Percentiles rank a stretch among this genome's conserved stretches.
These are phyloP conservation scores for Fusarium transvaalense DNA, from an alignment of 2,329 filamentous ascomycete species.

Conservation along the genomic window DNA sequence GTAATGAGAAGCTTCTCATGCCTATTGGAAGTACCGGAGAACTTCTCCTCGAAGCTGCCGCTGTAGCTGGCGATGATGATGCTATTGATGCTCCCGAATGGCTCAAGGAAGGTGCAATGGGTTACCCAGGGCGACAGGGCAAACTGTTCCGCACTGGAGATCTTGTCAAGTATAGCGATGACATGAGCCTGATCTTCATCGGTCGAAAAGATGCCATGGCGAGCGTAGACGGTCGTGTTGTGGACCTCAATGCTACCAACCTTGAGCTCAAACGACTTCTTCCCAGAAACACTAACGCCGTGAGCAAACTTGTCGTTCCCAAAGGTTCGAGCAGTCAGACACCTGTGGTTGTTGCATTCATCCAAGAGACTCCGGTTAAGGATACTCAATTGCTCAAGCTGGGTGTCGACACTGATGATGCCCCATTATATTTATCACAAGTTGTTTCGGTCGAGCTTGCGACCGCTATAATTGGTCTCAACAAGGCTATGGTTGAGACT, in stretches of 20 bases:
- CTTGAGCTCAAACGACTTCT: slow-evolving; percentile 41
- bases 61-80: slow-evolving; percentile 3
- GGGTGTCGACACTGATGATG: background rate
- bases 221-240: slow-evolving; percentile 43
- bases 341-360: slow-evolving; percentile 38
- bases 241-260: slow-evolving; percentile 44
- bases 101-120: slow-evolving; percentile 34
- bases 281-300: slow-evolving; percentile 20
- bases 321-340: slow-evolving; percentile 39
- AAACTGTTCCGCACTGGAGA: slow-evolving; percentile 46
- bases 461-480: slow-evolving; percentile 39
- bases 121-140: slow-evolving; percentile 38
- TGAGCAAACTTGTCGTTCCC: slow-evolving; percentile 39
- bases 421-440: slow-evolving; percentile 24
- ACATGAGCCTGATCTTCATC: slow-evolving; percentile 43
- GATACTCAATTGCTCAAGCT: slow-evolving; percentile 28
- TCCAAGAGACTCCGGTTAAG: slow-evolving; percentile 11
- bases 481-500: slow-evolving; percentile 45
- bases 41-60: slow-evolving; percentile 54
- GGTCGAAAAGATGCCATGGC: slow-evolving; percentile 41
- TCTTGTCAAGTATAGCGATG: slow-evolving; percentile 46
- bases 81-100: slow-evolving; percentile 37
- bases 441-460: slow-evolving; percentile 39
- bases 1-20: slow-evolving; percentile 44
- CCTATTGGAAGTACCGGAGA: slow-evolving; percentile 53